phyloP scores from a whole-genome alignment of 345 rosid genomes.

The Dipteronia sinensis region DNA sequence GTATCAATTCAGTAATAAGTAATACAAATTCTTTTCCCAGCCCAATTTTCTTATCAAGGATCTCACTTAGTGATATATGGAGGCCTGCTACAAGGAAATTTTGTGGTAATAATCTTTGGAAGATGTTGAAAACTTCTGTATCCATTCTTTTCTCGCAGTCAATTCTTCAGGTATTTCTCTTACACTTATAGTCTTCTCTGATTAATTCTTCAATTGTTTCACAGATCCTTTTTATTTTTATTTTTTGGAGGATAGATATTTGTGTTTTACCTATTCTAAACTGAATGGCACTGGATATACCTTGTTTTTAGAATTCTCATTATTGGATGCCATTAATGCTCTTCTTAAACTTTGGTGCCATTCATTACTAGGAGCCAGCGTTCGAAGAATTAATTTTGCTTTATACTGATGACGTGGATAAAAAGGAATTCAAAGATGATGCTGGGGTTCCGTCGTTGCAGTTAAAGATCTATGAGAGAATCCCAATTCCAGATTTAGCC shows the following conservation, averaged over 20 bases:
- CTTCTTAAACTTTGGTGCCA: constrained; percentile 25
- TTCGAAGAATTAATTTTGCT: constrained; percentile 87
- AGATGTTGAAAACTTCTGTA: constrained; percentile 68
- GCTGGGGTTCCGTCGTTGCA: constrained; percentile 63
- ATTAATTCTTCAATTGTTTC: constrained; percentile 17
- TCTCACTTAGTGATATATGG: constrained; percentile 92
- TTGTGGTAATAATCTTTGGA: constrained; percentile 74
- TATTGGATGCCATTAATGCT: constrained; percentile 5
- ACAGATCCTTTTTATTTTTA: constrained; percentile 2
- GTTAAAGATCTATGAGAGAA: constrained; percentile 78
- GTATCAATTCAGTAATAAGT: constrained; percentile 22
- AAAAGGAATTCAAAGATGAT: constrained; percentile 40
- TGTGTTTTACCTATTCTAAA: constrained; percentile 7
- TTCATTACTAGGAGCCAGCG: constrained; percentile 80
- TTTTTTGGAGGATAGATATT: background rate
- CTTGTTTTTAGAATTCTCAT: constrained; percentile 14
- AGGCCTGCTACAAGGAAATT: constrained; percentile 74
- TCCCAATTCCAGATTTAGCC: constrained; percentile 95
- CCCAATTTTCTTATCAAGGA: constrained; percentile 84
- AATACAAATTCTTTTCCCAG: constrained; percentile 42
- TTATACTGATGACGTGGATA: constrained; percentile 55
- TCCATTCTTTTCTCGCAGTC: constrained; percentile 88
- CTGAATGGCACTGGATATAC: background rate
- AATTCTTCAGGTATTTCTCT: constrained; percentile 69
- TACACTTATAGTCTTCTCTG: constrained; percentile 5